These are phyloP conservation scores for Colletotrichum siamense DNA, from an alignment of 2,329 filamentous ascomycete species.

Conservation along the genomic window DNA sequence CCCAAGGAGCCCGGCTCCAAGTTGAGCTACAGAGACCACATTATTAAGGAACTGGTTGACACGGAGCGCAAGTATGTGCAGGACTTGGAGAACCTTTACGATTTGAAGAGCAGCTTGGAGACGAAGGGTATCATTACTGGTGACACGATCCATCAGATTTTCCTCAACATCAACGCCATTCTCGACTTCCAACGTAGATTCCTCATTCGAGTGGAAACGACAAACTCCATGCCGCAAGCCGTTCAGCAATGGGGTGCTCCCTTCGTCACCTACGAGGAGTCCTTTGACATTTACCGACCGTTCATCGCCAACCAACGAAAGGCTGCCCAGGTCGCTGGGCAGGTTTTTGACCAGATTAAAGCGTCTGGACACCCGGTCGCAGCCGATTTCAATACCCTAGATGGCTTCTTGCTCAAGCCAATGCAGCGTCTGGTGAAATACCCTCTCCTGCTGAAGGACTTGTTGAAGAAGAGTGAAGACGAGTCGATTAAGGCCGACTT, in stretches of 20 bases:
- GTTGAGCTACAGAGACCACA: constrained; percentile 81
- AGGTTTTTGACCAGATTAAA: constrained; percentile 86
- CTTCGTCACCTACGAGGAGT: constrained; percentile 83
- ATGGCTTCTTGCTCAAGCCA: constrained; percentile 93
- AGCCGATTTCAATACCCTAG: constrained; percentile 84
- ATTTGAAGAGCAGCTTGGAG: constrained; percentile 88
- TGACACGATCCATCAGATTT: constrained; percentile 92
- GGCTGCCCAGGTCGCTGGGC: constrained; percentile 82
- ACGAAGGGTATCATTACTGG: constrained; percentile 87
- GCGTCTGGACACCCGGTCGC: constrained; percentile 80
- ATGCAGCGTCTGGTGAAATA: constrained; percentile 97
- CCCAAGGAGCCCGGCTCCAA: constrained; percentile 65
- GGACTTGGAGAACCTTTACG: constrained; percentile 91
- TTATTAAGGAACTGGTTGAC: constrained; percentile 89
- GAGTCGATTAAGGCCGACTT: constrained; percentile 76
- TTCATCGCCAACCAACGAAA: constrained; percentile 97
- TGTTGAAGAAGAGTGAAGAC: constrained; percentile 84
- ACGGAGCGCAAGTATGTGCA: constrained; percentile 98
- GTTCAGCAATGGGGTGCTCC: constrained; percentile 95
- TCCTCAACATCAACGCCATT: constrained; percentile 93
- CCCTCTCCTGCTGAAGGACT: constrained; percentile 86
- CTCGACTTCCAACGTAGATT: constrained; percentile 96
- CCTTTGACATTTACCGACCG: constrained; percentile 91
- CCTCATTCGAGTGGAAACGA: constrained; percentile 93
- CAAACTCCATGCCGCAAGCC: constrained; percentile 79